phyloP scores from a whole-genome alignment of 805 yeast species.

The Myxozyma udenii region DNA sequence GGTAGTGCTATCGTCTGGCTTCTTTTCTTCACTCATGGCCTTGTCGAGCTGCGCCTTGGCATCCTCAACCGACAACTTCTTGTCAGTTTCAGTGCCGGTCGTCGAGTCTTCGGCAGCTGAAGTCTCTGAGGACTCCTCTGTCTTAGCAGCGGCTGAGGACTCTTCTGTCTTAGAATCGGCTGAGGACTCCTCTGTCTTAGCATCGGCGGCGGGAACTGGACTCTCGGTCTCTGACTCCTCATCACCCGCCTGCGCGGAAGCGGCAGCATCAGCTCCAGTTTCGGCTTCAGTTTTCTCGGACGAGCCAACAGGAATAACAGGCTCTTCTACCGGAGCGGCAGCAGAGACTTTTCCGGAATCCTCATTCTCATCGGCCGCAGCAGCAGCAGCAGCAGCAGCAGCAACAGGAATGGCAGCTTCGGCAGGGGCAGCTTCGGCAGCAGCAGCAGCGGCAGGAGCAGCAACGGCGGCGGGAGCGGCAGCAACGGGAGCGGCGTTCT shows the following conservation, averaged over 20 bases:
- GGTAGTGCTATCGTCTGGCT: too few relatives aligned
- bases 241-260: conserved; percentile 4
- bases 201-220: conserved; percentile 8
- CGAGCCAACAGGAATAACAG: conserved; percentile 7
- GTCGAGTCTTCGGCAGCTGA: neutral
- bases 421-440: conserved; percentile 5
- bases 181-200: conserved; percentile 6
- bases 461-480: conserved; percentile 6
- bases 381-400: neutral
- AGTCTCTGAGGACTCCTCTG: too few relatives aligned
- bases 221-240: neutral
- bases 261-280: conserved; percentile 11
- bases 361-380: neutral
- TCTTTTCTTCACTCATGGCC: too few relatives aligned
- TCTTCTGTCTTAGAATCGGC: conserved; percentile 2
- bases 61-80: too few relatives aligned
- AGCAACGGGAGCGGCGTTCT: conserved; percentile 4
- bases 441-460: conserved; percentile 3
- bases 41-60: too few relatives aligned
- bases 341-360: neutral
- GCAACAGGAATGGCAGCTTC: neutral
- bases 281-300: conserved; percentile 11
- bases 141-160: neutral
- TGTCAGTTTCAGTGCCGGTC: neutral
- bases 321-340: neutral